These are phyloP conservation scores for Boletus rubropictus DNA, from an alignment of 768 basidiomycete species.

Conservation along the genomic window DNA sequence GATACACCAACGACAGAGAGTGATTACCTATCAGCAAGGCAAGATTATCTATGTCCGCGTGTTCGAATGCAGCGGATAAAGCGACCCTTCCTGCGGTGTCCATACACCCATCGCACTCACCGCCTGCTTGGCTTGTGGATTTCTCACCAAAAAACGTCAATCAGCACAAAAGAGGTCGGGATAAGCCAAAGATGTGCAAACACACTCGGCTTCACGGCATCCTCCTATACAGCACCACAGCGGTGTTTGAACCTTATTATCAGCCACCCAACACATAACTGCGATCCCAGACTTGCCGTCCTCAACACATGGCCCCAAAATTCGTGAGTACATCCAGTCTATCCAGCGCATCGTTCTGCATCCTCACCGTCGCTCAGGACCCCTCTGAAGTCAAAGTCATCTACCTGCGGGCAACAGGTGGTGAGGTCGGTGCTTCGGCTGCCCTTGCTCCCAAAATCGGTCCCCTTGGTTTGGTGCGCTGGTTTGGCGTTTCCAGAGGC, in stretches of 20 bases:
- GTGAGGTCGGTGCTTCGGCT: slow-evolving; percentile 98
- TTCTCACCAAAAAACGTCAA: neutral
- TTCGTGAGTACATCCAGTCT: slow-evolving; percentile 41
- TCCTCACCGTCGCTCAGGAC: slow-evolving; percentile 53
- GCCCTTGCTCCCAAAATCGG: slow-evolving; percentile 99
- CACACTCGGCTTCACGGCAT: slow-evolving; percentile 20
- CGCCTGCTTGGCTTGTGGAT: slow-evolving; percentile 27
- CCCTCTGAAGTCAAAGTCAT: slow-evolving; percentile 98
- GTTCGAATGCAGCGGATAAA: slow-evolving; percentile 80
- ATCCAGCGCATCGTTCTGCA: neutral
- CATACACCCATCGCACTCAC: slow-evolving; percentile 70
- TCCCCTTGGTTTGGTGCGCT: slow-evolving; percentile 94
- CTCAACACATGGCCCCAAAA: slow-evolving; percentile 68
- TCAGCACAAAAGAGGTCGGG: neutral
- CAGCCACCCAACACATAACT: slow-evolving; percentile 17
- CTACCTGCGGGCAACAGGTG: slow-evolving; percentile 96
- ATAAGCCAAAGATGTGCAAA: slow-evolving; percentile 36
- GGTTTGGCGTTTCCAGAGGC: neutral
- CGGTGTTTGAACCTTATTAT: slow-evolving; percentile 53
- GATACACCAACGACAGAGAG: slow-evolving; percentile 22
- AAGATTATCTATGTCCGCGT: slow-evolving; percentile 76
- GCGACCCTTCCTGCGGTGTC: slow-evolving; percentile 71
- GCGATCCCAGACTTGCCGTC: slow-evolving; percentile 1
- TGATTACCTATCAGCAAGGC: slow-evolving; percentile 80
- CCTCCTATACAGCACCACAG: slow-evolving; percentile 52